Conservation (phyloP, 805 yeast species). For the Barnettozyma botsteinii region DNA sequence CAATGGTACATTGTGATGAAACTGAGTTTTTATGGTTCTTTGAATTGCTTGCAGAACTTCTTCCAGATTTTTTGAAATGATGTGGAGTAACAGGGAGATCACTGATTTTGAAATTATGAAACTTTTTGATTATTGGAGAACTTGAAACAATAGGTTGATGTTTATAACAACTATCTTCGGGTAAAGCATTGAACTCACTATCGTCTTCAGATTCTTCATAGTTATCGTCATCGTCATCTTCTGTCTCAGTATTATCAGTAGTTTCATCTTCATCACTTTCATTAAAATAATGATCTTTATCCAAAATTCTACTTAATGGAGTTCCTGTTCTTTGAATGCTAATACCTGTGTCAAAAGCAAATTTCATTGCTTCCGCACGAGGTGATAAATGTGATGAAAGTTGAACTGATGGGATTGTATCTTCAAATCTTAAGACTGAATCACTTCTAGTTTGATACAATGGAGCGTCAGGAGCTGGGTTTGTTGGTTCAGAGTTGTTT, state of each 20-base stretch:
- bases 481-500: slow-evolving; percentile 33
- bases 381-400: slow-evolving; percentile 41
- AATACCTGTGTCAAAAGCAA: slow-evolving; percentile 79
- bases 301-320: slow-evolving; percentile 21
- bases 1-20: not conserved
- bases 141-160: slow-evolving; percentile 10
- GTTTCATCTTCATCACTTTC: slow-evolving; percentile 21
- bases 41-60: not conserved
- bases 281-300: slow-evolving; percentile 24
- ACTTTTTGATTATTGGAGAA: slow-evolving; percentile 20
- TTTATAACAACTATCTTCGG: slow-evolving; percentile 8
- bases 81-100: slow-evolving; percentile 19
- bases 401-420: slow-evolving; percentile 20
- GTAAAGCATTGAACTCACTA: slow-evolving; percentile 4
- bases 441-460: slow-evolving; percentile 20
- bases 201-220: slow-evolving; percentile 9
- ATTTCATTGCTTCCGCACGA: slow-evolving; percentile 76
- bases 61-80: slow-evolving; percentile 3
- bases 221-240: slow-evolving; percentile 10
- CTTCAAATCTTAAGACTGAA: slow-evolving; percentile 24
- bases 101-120: slow-evolving; percentile 10
- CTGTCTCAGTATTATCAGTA: slow-evolving; percentile 9
- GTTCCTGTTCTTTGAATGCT: slow-evolving; percentile 63
- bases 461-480: slow-evolving; percentile 47
- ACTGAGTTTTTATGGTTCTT: not conserved